Conservation (phyloP, 306 rosid species). For the Dalbergia cochinchinensis region DNA sequence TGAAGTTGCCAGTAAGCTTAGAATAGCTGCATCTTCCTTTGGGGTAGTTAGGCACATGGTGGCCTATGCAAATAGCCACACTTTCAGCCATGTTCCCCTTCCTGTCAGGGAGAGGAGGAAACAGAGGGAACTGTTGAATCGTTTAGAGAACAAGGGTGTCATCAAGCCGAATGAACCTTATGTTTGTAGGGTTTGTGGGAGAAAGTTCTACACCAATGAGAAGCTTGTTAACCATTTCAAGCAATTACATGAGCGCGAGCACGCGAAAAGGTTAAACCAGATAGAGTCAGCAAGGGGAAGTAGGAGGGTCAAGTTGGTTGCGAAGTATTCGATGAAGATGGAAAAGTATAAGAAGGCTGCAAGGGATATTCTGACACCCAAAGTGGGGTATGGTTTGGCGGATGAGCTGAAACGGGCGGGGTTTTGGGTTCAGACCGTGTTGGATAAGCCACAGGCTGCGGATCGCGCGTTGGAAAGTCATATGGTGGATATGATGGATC, state of each 20-base stretch:
- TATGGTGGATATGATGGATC: conserved; percentile 80
- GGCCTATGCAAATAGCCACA: conserved; percentile 73
- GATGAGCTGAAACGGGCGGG: conserved; percentile 80
- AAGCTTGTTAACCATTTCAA: conserved; percentile 85
- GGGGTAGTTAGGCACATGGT: conserved; percentile 72
- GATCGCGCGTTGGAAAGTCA: conserved; percentile 61
- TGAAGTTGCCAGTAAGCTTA: conserved; percentile 78
- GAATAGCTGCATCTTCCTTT: conserved; percentile 68
- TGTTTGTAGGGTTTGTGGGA: conserved; percentile 82
- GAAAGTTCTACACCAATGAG: conserved; percentile 70
- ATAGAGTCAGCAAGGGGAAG: conserved; percentile 81
- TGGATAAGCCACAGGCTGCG: conserved; percentile 63
- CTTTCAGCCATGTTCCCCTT: conserved; percentile 65
- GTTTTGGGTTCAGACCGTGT: conserved; percentile 65
- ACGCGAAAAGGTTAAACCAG: conserved; percentile 70
- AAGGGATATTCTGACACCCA: conserved; percentile 65
- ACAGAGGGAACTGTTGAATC: conserved; percentile 57
- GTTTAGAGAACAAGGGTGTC: conserved; percentile 65
- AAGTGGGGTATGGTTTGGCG: conserved; percentile 68
- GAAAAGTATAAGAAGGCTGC: conserved; percentile 80
- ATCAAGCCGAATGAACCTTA: conserved; percentile 61
- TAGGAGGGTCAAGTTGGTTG: conserved; percentile 78
- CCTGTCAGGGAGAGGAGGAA: conserved; percentile 59
- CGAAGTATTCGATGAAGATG: conserved; percentile 86
- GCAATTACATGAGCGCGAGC: conserved; percentile 77